phyloP scores from a whole-genome alignment of 2,329 filamentous ascomycete genomes.

The Pyrenophora graminea region DNA sequence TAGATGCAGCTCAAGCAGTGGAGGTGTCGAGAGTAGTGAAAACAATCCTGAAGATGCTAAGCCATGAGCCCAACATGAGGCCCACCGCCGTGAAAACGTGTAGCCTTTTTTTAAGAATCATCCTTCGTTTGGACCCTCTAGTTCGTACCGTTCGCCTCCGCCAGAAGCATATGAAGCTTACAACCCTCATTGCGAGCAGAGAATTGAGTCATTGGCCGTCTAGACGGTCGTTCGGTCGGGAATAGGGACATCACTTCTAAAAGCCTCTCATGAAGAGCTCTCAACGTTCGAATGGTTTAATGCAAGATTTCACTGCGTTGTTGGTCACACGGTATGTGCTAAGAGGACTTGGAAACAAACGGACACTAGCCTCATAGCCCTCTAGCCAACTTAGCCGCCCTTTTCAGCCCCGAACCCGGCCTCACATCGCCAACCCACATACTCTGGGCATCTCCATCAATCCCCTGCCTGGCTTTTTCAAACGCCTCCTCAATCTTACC shows the following conservation, averaged over 20 bases:
- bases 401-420: conserved; percentile 32
- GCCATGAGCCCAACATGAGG: neutral
- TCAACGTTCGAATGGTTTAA: too few relatives aligned
- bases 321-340: too few relatives aligned
- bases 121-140: neutral
- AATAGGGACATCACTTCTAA: too few relatives aligned
- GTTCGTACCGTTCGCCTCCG: neutral
- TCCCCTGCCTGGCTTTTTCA: conserved; percentile 31
- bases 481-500: conserved; percentile 30
- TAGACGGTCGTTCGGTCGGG: too few relatives aligned
- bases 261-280: too few relatives aligned
- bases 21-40: too few relatives aligned
- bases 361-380: neutral
- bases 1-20: too few relatives aligned
- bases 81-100: neutral
- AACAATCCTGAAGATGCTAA: neutral
- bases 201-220: too few relatives aligned
- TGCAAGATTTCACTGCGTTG: too few relatives aligned
- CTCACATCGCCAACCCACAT: conserved; percentile 32
- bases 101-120: too few relatives aligned
- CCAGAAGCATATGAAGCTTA: neutral
- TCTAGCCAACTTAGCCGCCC: conserved; percentile 25
- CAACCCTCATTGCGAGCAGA: too few relatives aligned
- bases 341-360: too few relatives aligned
- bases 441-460: conserved; percentile 32